phyloP scores from a whole-genome alignment of 805 yeast species.

The Metschnikowia matae region DNA sequence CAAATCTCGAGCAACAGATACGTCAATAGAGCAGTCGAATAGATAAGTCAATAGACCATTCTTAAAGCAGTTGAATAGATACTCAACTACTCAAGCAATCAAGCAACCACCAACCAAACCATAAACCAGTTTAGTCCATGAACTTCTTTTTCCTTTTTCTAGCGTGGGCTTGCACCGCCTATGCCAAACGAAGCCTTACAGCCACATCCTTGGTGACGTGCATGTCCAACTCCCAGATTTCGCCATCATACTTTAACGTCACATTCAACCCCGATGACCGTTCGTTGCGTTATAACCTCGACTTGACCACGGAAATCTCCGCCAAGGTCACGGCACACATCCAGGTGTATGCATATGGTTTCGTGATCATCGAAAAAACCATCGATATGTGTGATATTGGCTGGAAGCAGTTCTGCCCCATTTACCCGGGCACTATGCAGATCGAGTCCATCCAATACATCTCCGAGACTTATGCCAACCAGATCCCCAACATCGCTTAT shows the following conservation, averaged over 20 bases:
- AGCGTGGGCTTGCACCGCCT: constrained; percentile 10
- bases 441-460: constrained; percentile 67
- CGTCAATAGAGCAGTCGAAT: too few relatives aligned
- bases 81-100: too few relatives aligned
- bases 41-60: too few relatives aligned
- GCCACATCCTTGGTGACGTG: constrained; percentile 86
- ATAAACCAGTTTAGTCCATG: constrained; percentile 4
- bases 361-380: constrained; percentile 53
- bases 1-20: too few relatives aligned
- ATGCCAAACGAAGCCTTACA: constrained; percentile 26
- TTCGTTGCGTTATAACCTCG: constrained; percentile 64
- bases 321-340: constrained; percentile 67
- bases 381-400: constrained; percentile 63
- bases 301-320: constrained; percentile 62
- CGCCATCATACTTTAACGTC: constrained; percentile 73
- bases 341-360: constrained; percentile 83
- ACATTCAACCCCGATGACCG: constrained; percentile 67
- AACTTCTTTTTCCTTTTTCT: constrained; percentile 9
- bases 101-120: too few relatives aligned
- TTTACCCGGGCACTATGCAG: constrained; percentile 76
- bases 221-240: constrained; percentile 68
- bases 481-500: constrained; percentile 82
- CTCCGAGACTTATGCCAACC: constrained; percentile 42
- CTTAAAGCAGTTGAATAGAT: too few relatives aligned
- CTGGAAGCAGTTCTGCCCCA: constrained; percentile 89